Base-by-base conservation (phyloP, 2,329 filamentous ascomycete genomes). In the Didymella exigua region DNA sequence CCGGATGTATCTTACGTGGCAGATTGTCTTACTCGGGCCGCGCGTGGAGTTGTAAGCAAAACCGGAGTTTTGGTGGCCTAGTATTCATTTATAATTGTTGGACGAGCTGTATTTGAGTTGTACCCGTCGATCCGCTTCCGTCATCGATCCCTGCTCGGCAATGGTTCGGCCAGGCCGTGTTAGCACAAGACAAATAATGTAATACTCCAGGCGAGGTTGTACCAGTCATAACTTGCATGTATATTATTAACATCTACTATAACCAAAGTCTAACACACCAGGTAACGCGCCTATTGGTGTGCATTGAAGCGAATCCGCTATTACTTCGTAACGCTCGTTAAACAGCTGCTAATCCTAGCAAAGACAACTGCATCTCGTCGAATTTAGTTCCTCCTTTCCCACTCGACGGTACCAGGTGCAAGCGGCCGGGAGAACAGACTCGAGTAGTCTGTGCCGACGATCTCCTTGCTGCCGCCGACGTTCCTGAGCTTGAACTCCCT, bases 401-500 rank as follows among this genome's bases (percentile, higher is more conserved):
- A 96, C 73, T 84, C 80, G 43, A 96, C 85, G 45, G 86, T 81
- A 13, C 75, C 78, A 6, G 79, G 78, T 13, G 67, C 62, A 48
- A 79, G 55, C 38, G 79, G 79, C 57, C 77, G 68, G 42, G 76
- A 78, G 65, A 81, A 81, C 59, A 81, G 53, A 60, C 66, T 68
- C 57, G 82, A 81, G 76, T 88, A 89, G 70, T 90, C 88, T 7
- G 87, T 90, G 16, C 76, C 88, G 40, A 89, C 83, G 31, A 95
- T 82, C 29, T 82, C 83, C 69, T 85, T 79, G 72, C 83, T 85
- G n/a, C 89, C 89, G 65, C 89, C 86, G 2, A 86, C 75, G 66
- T 91, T 96, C 70, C 83, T 82, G 74, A 96, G 85, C 79, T 91
- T 93, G 80, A 96, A 90, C 48, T 86, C 74, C 44, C 91, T 84